phyloP scores from a whole-genome alignment of 2,329 filamentous ascomycete genomes.

The Diaporthe vaccinii region DNA sequence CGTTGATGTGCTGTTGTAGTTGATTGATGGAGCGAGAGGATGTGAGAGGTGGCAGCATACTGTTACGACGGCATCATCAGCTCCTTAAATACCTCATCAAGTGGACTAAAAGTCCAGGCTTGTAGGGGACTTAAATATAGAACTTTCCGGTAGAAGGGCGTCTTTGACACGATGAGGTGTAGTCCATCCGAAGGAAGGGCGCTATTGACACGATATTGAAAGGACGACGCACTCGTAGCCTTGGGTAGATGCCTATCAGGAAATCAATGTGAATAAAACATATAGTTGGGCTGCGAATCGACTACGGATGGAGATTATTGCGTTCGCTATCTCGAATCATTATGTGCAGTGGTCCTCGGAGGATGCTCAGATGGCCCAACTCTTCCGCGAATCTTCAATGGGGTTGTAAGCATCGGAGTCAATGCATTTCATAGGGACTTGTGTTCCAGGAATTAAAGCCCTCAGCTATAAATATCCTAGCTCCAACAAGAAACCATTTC shows the following conservation, averaged over 20 bases:
- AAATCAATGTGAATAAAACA: accelerated
- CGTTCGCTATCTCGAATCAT: not conserved
- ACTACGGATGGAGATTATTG: accelerated
- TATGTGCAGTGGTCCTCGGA: too few species aligned
- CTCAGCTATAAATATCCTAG: not conserved
- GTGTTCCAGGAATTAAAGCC: accelerated
- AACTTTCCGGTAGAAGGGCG: not conserved
- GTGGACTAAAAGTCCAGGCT: not conserved
- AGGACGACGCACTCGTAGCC: too few species aligned
- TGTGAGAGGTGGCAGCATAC: not conserved
- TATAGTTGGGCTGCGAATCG: not conserved
- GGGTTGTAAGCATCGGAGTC: accelerated
- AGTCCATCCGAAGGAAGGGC: not conserved
- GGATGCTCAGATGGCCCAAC: too few species aligned
- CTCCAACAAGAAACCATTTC: not conserved
- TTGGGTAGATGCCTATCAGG: accelerated
- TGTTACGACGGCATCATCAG: not conserved
- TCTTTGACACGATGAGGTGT: not conserved
- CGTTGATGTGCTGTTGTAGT: not conserved
- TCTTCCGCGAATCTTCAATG: not conserved
- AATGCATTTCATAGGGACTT: too few species aligned
- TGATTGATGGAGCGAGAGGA: not conserved
- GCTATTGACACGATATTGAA: not conserved
- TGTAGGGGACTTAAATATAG: not conserved
- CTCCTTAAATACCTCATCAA: not conserved